Percentiles rank a stretch among this genome's conserved stretches.
Conservation (phyloP, 768 basidiomycete species). For the Amanita phalloides region DNA sequence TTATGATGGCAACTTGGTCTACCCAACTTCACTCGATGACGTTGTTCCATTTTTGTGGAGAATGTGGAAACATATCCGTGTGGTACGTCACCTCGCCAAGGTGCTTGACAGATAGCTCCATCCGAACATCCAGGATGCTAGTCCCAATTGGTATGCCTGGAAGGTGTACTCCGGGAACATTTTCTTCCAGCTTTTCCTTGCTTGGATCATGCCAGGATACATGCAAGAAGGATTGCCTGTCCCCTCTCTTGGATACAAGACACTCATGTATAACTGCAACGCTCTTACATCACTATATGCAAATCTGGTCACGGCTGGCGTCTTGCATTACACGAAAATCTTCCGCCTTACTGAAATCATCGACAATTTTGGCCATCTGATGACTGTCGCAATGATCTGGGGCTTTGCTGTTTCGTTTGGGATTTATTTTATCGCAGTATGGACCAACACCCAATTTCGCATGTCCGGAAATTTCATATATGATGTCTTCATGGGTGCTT, state of each 20-base stretch:
- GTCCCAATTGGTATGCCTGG: conserved; percentile 82
- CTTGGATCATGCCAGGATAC: conserved; percentile 85
- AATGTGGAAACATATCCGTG: conserved; percentile 80
- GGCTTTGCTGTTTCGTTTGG: conserved; percentile 76
- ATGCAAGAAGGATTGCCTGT: conserved; percentile 94
- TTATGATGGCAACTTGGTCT: conserved; percentile 76
- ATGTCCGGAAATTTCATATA: conserved; percentile 96
- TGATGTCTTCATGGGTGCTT: conserved; percentile 95
- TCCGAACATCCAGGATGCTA: conserved; percentile 61
- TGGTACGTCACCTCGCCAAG: conserved; percentile 31
- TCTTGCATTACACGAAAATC: conserved; percentile 66
- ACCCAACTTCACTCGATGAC: conserved; percentile 59
- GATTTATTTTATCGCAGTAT: conserved; percentile 71
- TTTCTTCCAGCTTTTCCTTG: conserved; percentile 82
- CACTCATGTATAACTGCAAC: conserved; percentile 95
- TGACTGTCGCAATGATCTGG: conserved; percentile 91
- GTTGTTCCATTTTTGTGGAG: conserved; percentile 65
- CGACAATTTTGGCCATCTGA: conserved; percentile 91
- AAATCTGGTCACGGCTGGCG: conserved; percentile 64
- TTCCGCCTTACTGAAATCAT: conserved; percentile 94
- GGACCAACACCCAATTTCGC: conserved; percentile 71
- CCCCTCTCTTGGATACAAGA: conserved; percentile 86
- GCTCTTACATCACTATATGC: conserved; percentile 78
- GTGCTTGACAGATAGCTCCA: not conserved
- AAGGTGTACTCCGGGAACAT: conserved; percentile 86